Conservation (phyloP, 1,284 basidiomycete species). For the Trichosporon sp. region DNA sequence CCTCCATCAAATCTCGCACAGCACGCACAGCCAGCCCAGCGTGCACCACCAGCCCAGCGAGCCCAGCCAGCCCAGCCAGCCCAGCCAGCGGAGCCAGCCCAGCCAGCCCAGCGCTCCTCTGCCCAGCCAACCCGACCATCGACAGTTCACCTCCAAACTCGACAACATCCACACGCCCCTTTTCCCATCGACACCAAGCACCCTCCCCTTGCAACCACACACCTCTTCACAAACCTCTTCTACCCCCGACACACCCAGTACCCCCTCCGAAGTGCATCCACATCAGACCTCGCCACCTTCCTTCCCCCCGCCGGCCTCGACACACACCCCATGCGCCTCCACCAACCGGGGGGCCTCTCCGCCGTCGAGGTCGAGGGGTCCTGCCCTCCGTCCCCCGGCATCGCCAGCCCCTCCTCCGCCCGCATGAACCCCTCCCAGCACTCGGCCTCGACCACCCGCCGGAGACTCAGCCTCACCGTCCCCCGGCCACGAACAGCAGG, state of each 20-base stretch:
- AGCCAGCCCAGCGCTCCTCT: too few species aligned
- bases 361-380: constrained; percentile 3
- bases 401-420: neutral
- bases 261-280: neutral
- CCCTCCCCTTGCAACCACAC: neutral
- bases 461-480: neutral
- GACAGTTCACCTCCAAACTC: neutral
- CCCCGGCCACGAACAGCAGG: neutral
- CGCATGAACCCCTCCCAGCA: neutral
- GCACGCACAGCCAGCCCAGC: neutral
- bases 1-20: neutral
- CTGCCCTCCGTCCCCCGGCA: neutral
- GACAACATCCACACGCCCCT: neutral
- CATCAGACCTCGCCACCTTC: neutral
- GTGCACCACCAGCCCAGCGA: too few species aligned
- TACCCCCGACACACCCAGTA: neutral
- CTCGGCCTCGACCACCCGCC: neutral
- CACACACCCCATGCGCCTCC: neutral
- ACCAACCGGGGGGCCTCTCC: neutral
- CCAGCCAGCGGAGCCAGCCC: too few species aligned
- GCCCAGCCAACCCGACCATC: too few species aligned
- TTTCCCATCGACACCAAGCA: neutral
- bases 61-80: too few species aligned
- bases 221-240: neutral
- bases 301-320: neutral